Conservation (phyloP, 106 monocot genomes). For the Narthecium ossifragum region DNA sequence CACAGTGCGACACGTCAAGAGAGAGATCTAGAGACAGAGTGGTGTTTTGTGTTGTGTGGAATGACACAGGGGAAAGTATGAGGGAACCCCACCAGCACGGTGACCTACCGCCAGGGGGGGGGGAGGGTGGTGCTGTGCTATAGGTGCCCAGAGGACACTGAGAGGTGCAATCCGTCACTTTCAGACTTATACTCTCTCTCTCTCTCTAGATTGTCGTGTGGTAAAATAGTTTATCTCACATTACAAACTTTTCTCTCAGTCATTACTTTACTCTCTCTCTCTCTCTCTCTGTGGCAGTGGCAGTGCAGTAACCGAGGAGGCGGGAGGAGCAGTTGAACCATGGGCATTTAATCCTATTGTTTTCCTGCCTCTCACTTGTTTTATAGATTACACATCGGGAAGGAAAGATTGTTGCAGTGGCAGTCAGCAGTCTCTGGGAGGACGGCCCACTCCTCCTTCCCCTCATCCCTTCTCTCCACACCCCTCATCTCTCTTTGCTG, state of each 20-base stretch:
- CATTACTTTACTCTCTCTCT: background rate
- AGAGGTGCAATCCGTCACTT: constrained; percentile 12
- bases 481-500: background rate
- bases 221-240: background rate
- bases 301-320: constrained; percentile 18
- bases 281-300: constrained; percentile 6
- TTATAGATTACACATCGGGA: constrained; percentile 29
- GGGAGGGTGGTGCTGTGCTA: too few relatives aligned
- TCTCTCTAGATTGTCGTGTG: constrained; percentile 11
- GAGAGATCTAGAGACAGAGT: too few relatives aligned
- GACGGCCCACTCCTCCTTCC: background rate
- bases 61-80: too few relatives aligned
- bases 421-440: background rate
- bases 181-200: constrained; percentile 13
- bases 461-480: background rate
- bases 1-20: too few relatives aligned
- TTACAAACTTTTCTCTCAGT: background rate
- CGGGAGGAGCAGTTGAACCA: background rate
- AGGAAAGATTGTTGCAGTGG: constrained; percentile 19
- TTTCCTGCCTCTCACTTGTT: constrained; percentile 9
- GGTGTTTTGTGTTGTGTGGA: too few relatives aligned
- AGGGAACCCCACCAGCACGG: too few relatives aligned
- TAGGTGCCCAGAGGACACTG: too few relatives aligned
- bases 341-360: background rate
- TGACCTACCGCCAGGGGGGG: too few relatives aligned